Evolutionary conservation across 1,139 yeast genomes (phyloP), one percentile per base, ranked within the genome.

Genomic region (Saccharomyces hybrid): DNA sequence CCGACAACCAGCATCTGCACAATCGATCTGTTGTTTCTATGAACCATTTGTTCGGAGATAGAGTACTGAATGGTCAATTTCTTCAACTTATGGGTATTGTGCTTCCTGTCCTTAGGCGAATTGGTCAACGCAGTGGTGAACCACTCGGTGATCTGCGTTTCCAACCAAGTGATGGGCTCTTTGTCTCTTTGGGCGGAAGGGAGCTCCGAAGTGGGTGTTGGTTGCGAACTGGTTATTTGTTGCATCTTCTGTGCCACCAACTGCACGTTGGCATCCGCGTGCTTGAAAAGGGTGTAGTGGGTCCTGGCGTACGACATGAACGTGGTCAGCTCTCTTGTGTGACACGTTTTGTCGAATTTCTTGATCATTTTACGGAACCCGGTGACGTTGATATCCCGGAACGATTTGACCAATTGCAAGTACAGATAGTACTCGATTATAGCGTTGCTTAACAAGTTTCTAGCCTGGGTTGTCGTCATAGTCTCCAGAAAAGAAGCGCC

Each of bases 291-390:
- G 1, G 63, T 57, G 46, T 61, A 66, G 41, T 63, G 57, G 14
- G 57, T 59, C 42, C 63, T 62, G 3, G 66, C 67, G 50, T 57
- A 65, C 16, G 76, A 77, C 84, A 88, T 79, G 65, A 84, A 90
- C 2, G 68, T 63, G 1, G 73, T 71, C 29, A 84, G 75, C 20
- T 83, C 71, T 1, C 73, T 62, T 4, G 82, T 76, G 16, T 61
- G 54, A 50, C 67, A 62, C 4, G 64, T 59, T 64, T 93, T 93
- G 71, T 93, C 99, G 66, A 81, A 90, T 69, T 93, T 93, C 66
- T 93, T 93, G 54, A 90, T 77, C 65, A 93, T 84, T 64, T 93
- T 93, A 55, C 96, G 79, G 63, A 91, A 83, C 0, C 95, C 99
- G 0, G 96, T 90, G 41, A 90, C 77, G 69, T 93, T 93, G 61